Conservation (phyloP, 2,329 filamentous ascomycete genomes). For the Fusarium sp. region DNA sequence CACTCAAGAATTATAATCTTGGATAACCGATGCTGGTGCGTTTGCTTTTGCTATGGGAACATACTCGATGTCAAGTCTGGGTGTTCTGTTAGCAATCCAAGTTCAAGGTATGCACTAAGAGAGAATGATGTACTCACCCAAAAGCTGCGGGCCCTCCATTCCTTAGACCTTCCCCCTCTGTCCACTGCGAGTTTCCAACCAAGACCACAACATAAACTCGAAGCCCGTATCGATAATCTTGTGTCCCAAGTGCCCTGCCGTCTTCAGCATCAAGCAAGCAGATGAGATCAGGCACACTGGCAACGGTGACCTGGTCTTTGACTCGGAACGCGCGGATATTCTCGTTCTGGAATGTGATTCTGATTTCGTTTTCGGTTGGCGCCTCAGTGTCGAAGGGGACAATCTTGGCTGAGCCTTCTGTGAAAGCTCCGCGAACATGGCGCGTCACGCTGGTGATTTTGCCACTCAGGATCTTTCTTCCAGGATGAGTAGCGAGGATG, state of each 20-base stretch:
- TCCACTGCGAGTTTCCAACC: conserved; percentile 22
- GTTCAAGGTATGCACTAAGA: too few relatives aligned
- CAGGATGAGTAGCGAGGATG: background rate
- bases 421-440: background rate
- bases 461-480: background rate
- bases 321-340: background rate
- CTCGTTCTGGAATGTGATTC: background rate
- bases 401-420: background rate
- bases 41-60: background rate
- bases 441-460: background rate
- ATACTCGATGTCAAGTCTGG: background rate
- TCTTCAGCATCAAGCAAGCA: conserved; percentile 13
- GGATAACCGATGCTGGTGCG: accelerated
- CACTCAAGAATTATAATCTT: background rate
- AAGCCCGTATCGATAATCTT: conserved; percentile 23
- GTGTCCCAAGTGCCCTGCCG: conserved; percentile 21
- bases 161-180: background rate
- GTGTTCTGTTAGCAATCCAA: background rate
- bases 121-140: accelerated
- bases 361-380: background rate
- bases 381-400: background rate
- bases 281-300: conserved; percentile 26
- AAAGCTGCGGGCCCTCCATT: background rate
- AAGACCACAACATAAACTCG: conserved; percentile 18
- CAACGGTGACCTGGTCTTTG: background rate